Percentiles rank a stretch among this genome's conserved stretches.
Evolutionary conservation across 768 basidiomycete species (phyloP).

Genomic region (Termitomyces sp.): DNA sequence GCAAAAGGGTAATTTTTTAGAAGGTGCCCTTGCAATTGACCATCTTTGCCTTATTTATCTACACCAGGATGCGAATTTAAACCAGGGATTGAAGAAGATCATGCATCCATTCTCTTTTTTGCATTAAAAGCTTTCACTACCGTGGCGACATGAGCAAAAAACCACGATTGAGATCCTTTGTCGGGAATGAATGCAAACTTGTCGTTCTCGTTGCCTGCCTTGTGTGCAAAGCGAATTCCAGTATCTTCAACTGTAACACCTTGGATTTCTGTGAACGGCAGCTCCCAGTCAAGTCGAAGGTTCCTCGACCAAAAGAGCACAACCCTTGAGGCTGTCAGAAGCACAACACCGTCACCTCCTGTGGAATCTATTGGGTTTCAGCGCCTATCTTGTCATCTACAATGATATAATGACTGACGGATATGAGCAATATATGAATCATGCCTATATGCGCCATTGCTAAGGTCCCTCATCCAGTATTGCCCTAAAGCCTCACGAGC

Average conservation of each 20-base stretch:
- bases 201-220: slow-evolving; percentile 67
- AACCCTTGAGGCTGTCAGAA: slow-evolving; percentile 75
- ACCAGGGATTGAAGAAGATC: slow-evolving; percentile 1
- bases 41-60: background rate
- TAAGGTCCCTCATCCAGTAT: slow-evolving; percentile 94
- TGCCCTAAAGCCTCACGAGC: slow-evolving; percentile 89
- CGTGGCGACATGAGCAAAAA: slow-evolving; percentile 69
- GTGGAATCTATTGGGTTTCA: slow-evolving; percentile 48
- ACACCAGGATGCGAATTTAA: background rate
- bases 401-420: slow-evolving; percentile 34
- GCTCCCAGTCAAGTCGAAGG: slow-evolving; percentile 86
- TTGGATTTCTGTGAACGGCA: slow-evolving; percentile 81
- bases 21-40: background rate
- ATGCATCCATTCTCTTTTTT: slow-evolving; percentile 62
- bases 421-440: slow-evolving; percentile 92
- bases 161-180: slow-evolving; percentile 72
- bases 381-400: background rate
- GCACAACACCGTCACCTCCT: slow-evolving; percentile 72
- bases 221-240: slow-evolving; percentile 85
- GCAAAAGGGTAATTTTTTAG: background rate
- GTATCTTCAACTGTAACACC: slow-evolving; percentile 87
- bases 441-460: slow-evolving; percentile 78
- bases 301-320: slow-evolving; percentile 83
- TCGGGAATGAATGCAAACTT: slow-evolving; percentile 75
- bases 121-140: slow-evolving; percentile 78